phyloP scores from a whole-genome alignment of 257 asterid species.

The Scutellaria galericulata region DNA sequence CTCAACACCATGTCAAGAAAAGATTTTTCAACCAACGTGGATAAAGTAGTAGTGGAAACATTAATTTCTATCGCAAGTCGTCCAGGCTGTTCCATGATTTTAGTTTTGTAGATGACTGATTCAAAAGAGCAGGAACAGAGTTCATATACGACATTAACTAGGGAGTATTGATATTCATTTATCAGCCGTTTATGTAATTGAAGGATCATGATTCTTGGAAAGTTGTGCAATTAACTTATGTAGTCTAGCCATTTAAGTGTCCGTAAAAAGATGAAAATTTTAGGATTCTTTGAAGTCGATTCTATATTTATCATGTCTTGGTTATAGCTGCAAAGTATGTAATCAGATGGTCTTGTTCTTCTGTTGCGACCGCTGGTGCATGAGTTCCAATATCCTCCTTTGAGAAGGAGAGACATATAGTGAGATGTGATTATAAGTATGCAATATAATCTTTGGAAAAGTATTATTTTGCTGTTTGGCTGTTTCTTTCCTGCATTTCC shows the following conservation, averaged over 20 bases:
- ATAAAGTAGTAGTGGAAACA: not conserved
- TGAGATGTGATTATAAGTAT: conserved; percentile 10
- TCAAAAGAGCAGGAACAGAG: not conserved
- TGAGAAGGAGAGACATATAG: conserved; percentile 1
- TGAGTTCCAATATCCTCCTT: not conserved
- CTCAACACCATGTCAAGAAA: not conserved
- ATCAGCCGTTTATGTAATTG: not conserved
- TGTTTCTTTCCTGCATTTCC: conserved; percentile 23
- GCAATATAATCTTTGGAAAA: conserved; percentile 6
- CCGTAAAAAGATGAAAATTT: not conserved
- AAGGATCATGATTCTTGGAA: conserved; percentile 1
- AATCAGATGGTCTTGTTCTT: conserved; percentile 19
- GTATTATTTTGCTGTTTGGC: not conserved
- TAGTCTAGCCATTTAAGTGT: conserved; percentile 19
- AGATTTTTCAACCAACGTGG: not conserved
- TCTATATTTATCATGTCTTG: not conserved
- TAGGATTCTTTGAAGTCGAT: not conserved
- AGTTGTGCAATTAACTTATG: not conserved
- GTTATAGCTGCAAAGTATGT: conserved; percentile 1
- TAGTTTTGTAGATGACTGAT: not conserved
- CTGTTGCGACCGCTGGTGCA: not conserved
- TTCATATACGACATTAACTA: not conserved
- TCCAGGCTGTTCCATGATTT: conserved; percentile 8
- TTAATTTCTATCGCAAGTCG: conserved; percentile 1
- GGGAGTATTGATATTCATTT: not conserved